Conservation (phyloP, 495 filamentous ascomycete genomes). For the Penicillium salamii region DNA sequence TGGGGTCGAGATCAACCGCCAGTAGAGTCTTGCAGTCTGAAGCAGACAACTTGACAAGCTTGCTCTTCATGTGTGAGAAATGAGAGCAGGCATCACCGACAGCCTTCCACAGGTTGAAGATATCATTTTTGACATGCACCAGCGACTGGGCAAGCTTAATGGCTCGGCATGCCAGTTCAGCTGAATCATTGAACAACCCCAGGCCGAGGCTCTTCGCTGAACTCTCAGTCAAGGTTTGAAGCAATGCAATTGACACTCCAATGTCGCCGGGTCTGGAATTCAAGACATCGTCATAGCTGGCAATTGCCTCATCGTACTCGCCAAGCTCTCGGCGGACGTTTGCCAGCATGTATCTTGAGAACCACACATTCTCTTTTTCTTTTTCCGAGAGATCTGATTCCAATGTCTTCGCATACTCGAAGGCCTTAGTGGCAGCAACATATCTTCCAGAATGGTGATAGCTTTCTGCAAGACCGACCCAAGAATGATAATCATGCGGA, state of each 20-base stretch:
- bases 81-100: conserved; percentile 85
- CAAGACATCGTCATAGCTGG: conserved; percentile 71
- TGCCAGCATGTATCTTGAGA: conserved; percentile 93
- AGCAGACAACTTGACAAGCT: conserved; percentile 55
- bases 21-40: conserved; percentile 56
- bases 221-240: conserved; percentile 82
- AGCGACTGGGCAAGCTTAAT: conserved; percentile 54
- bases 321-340: conserved; percentile 91
- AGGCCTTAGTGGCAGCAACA: conserved; percentile 88
- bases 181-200: conserved; percentile 78
- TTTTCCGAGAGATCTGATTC: conserved; percentile 42
- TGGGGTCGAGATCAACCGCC: conserved; percentile 43
- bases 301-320: conserved; percentile 78
- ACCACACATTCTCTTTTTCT: conserved; percentile 73
- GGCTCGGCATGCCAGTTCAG: conserved; percentile 60
- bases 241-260: conserved; percentile 79
- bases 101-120: conserved; percentile 95
- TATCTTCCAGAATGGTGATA: conserved; percentile 93
- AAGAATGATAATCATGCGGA: conserved; percentile 86
- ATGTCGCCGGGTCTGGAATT: conserved; percentile 65
- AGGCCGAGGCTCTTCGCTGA: conserved; percentile 73
- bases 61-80: conserved; percentile 73
- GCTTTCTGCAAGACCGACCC: conserved; percentile 92
- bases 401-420: conserved; percentile 72
- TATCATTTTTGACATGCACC: conserved; percentile 51